Evolutionary conservation across 2,329 filamentous ascomycete genomes (phyloP).

Genomic region (Anthostomella pinea): DNA sequence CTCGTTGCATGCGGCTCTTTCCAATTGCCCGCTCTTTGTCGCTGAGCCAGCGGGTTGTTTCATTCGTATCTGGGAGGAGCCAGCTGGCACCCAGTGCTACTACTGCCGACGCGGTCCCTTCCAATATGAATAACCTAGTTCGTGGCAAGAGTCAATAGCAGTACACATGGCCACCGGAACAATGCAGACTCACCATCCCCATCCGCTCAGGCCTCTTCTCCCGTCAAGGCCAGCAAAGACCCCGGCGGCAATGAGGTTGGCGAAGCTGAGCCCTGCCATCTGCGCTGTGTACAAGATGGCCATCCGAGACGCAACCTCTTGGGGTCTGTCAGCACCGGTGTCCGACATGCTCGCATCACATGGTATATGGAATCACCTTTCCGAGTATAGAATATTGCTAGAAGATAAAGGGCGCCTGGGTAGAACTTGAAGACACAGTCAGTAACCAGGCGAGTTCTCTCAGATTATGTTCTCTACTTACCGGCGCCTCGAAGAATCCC

Average conservation of each 20-base stretch:
- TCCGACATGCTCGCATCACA: neutral
- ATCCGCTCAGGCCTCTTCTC: constrained; percentile 29
- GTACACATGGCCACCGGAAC: neutral
- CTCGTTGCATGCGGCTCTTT: constrained; percentile 31
- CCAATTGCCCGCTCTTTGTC: constrained; percentile 39
- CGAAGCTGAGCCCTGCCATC: constrained; percentile 7
- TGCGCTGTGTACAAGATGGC: constrained; percentile 5
- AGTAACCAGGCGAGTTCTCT: neutral
- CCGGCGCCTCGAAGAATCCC: constrained; percentile 38
- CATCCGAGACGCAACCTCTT: constrained; percentile 27
- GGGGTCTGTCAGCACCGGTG: neutral
- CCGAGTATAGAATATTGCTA: constrained; percentile 48
- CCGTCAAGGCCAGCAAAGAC: constrained; percentile 22
- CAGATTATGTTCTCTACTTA: constrained; percentile 9
- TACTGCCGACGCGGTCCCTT: constrained; percentile 26
- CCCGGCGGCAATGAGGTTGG: constrained; percentile 9
- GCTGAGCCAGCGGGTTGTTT: constrained; percentile 40
- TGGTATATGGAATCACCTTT: constrained; percentile 22
- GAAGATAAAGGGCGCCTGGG: constrained; percentile 40
- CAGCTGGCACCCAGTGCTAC: constrained; percentile 31
- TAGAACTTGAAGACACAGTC: constrained; percentile 30
- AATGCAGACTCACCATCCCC: constrained; percentile 24
- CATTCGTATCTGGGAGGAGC: constrained; percentile 34
- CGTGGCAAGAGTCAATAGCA: neutral
- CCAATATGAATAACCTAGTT: constrained; percentile 27